Base-by-base conservation (phyloP, 352 stramenopile genomes). In the Globisporangium megalacanthum region DNA sequence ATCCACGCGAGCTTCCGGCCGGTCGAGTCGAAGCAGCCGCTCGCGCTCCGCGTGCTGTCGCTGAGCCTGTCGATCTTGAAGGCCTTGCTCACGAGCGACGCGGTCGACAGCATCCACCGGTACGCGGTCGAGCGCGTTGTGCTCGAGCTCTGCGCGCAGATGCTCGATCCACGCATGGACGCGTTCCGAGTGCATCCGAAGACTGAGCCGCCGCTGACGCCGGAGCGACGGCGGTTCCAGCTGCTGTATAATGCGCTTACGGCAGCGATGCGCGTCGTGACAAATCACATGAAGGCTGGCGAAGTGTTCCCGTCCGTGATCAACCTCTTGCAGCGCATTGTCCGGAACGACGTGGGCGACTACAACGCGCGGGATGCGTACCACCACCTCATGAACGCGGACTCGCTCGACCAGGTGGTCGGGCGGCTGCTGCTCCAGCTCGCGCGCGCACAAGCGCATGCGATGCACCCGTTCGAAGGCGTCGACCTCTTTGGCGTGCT, bases 401-500 rank as follows among this genome's bases (percentile, higher is more conserved):
- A 92, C 55, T 90, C 81, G 5, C 60, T 95, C 11, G 85, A 92
- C 50, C 85, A 92, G 61, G 56, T 93, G 6, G 69, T 93, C 9
- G 81, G 83, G 1, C 77, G 83, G 3, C 72, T 95, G 45, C 56
- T 93, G 41, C 44, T 92, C 8, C 79, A 87, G 61, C 66, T 93
- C 48, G 79, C 85, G 0, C 70, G 62, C 9, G 50, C 70, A 0
- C 83, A 95, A 60, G 71, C 82, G 4, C 76, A 72, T 22, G 70
- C 69, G 6, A 17, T 89, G 15, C 79, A 81, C 25, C 81, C 83
- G 0, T 93, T 93, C 35, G 79, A 90, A 63, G 71, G 71, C 11
- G 84, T 93, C 51, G 78, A 95, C 53, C 73, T 95, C 19, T 92
- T 87, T 41, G 81, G 79, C 42, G 75, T 93, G 22, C 66, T 94